A percentile compares a stretch with the other conserved stretches of the same genome.
Evolutionary conservation across 352 stramenopile genomes (phyloP).

Genomic region (Phytopythium litorale): DNA sequence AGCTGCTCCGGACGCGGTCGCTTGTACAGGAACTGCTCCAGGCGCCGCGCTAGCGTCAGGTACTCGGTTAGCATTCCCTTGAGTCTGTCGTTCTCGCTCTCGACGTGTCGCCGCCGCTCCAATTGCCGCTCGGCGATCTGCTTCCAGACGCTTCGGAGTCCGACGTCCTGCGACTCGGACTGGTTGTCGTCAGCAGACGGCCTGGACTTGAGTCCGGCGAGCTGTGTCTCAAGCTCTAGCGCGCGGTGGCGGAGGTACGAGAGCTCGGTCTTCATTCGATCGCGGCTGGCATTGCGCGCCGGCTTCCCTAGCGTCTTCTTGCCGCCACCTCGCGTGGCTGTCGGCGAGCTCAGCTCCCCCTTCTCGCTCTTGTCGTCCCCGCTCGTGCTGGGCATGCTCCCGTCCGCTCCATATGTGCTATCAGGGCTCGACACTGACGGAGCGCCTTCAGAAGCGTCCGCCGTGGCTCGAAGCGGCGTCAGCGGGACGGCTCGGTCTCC

Average conservation of each 20-base stretch:
- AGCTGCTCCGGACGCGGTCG: not conserved
- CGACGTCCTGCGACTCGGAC: not conserved
- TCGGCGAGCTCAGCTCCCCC: not conserved
- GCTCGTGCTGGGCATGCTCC: not conserved
- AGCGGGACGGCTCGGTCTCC: not conserved
- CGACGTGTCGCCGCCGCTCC: not conserved
- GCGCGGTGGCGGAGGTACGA: conserved; percentile 17
- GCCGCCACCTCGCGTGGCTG: too few species aligned
- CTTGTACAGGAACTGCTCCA: conserved; percentile 6
- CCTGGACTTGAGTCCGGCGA: conserved; percentile 1
- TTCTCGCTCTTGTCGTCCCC: not conserved
- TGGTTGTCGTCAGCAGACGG: not conserved
- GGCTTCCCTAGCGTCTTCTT: not conserved
- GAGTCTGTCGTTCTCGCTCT: not conserved
- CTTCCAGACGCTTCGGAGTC: not conserved
- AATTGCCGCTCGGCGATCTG: not conserved
- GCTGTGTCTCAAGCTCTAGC: conserved; percentile 14
- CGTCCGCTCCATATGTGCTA: not conserved
- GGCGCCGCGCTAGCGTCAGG: not conserved
- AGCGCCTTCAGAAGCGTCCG: not conserved
- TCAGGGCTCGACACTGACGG: not conserved
- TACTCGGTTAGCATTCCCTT: conserved; percentile 1
- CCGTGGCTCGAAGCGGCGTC: not conserved
- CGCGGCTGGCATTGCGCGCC: conserved; percentile 12
- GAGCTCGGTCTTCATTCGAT: conserved; percentile 20